Conservation (phyloP, 108 stramenopile genomes). For the Pseudonitzschia delicatissima region DNA sequence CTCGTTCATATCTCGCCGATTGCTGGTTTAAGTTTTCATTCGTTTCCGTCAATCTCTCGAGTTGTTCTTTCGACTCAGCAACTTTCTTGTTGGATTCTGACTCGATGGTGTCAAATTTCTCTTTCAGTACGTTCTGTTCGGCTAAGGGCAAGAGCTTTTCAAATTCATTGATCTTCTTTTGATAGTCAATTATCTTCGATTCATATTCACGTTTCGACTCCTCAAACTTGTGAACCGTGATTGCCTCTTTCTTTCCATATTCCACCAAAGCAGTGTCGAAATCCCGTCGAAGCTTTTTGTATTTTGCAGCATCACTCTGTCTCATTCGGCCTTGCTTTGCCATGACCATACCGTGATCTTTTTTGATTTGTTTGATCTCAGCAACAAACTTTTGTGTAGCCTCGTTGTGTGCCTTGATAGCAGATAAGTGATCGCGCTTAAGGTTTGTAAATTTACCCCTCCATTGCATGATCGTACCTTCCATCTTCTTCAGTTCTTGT, state of each 20-base stretch:
- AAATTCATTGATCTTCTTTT: background rate
- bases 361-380: background rate
- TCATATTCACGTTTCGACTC: background rate
- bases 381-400: background rate
- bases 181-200: background rate
- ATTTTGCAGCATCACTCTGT: background rate
- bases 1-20: background rate
- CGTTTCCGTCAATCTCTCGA: background rate
- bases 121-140: background rate
- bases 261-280: constrained; percentile 1
- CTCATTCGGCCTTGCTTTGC: background rate
- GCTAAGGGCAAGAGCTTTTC: background rate
- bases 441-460: background rate
- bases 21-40: background rate
- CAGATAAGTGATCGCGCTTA: background rate
- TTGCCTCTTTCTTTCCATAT: background rate
- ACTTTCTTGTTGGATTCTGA: background rate
- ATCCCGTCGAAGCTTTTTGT: constrained; percentile 5
- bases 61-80: background rate
- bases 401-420: background rate
- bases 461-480: background rate
- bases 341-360: background rate
- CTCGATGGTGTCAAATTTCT: background rate
- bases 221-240: background rate
- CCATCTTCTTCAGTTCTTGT: background rate